Percentiles rank a stretch among this genome's conserved stretches.
phyloP scores from a whole-genome alignment of 1,139 yeast species.

The Pichia cactophila region DNA sequence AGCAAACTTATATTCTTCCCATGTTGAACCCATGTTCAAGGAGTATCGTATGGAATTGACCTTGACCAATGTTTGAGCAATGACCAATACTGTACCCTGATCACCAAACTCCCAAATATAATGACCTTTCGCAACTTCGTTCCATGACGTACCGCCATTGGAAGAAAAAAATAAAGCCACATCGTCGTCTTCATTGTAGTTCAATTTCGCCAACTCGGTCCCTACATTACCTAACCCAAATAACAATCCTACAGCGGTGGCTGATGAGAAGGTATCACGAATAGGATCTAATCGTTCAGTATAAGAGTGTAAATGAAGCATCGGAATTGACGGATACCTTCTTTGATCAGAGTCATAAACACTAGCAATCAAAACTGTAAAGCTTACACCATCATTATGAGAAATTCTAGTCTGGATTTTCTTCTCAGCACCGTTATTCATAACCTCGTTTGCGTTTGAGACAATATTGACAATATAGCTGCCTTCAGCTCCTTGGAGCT shows the following conservation, averaged over 20 bases:
- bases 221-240: slow-evolving; percentile 93
- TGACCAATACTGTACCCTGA: slow-evolving; percentile 76
- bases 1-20: slow-evolving; percentile 61
- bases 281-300: slow-evolving; percentile 72
- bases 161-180: slow-evolving; percentile 57
- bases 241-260: slow-evolving; percentile 82
- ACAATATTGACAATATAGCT: slow-evolving; percentile 70
- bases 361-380: slow-evolving; percentile 72
- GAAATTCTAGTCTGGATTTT: slow-evolving; percentile 65
- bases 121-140: slow-evolving; percentile 62
- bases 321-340: slow-evolving; percentile 44
- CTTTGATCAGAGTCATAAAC: slow-evolving; percentile 53
- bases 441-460: slow-evolving; percentile 36
- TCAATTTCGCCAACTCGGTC: slow-evolving; percentile 39
- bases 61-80: slow-evolving; percentile 50
- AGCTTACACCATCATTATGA: slow-evolving; percentile 87
- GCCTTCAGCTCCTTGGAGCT: slow-evolving; percentile 83
- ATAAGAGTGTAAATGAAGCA: slow-evolving; percentile 84
- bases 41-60: slow-evolving; percentile 62
- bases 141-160: slow-evolving; percentile 92
- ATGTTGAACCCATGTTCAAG: slow-evolving; percentile 69
- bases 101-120: slow-evolving; percentile 96
- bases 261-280: slow-evolving; percentile 81
- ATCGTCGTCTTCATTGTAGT: slow-evolving; percentile 34
- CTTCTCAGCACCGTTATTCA: slow-evolving; percentile 35